Evolutionary conservation across 164 flowering plant genomes (phyloP), one percentile per base, ranked within the genome.

Genomic region (Cinnamomum chago): DNA sequence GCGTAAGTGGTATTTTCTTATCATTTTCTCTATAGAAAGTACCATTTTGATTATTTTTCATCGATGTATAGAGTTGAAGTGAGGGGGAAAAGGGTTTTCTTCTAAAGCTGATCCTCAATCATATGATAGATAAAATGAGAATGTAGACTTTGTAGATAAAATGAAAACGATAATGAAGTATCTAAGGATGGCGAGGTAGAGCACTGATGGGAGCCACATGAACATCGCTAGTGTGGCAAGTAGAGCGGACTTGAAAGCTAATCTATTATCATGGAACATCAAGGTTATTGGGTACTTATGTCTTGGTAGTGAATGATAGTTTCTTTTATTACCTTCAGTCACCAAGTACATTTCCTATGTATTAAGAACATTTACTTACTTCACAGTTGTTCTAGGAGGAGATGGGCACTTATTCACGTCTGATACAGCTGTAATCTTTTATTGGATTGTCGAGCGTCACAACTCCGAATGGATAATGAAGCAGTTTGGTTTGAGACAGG

Each of bases 261-360:
- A 64, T 68, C 94, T 80, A 2, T 92, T 90, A 73, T 90, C 92
- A 72, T 90, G 94, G 74, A 90, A 89, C n/a, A 90, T 79, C 47
- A 90, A 50, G 2, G 87, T 85, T 50, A 83, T 89, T 58, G 85
- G 87, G 77, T 83, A 83, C 58, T 58, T 84, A 3, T 85, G 77
- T 33, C 82, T 83, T 67, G 88, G 84, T 14, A 89, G 81, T 22
- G 2, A 27, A 25, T 79, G 25, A 81, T 82, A 79, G 18, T 65
- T 79, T 65, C 50, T 75, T 72, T 84, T 85, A 17, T 84, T 83
- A 23, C 75, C 62, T 71, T 70, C 71, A 47, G 71, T 75, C 68
- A 85, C 83, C 77, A 79, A 50, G 81, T 86, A 85, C 18, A 77
- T 65, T 30, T 71, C 18, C 50, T 55, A 13, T 18, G 58, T n/a